These are phyloP conservation scores for Raffaelea arxii DNA, from an alignment of 2,329 filamentous ascomycete genomes.

Conservation along the genomic window DNA sequence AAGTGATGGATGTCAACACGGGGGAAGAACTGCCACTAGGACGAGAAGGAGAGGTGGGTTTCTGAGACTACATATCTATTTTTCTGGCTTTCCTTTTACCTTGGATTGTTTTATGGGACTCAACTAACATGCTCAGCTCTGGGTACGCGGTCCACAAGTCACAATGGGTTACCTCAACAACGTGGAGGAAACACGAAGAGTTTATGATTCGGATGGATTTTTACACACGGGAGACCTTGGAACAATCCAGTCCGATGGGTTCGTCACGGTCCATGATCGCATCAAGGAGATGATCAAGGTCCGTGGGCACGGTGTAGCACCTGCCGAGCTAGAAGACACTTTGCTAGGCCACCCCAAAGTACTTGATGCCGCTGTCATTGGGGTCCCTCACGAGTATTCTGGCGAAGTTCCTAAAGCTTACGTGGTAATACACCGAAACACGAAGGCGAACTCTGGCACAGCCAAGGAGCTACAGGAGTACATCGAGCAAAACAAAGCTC, in stretches of 20 bases:
- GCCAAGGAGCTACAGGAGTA: neutral
- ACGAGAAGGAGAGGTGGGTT: conserved; percentile 34
- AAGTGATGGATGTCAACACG: conserved; percentile 43
- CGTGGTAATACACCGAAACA: conserved; percentile 27
- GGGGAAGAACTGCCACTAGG: conserved; percentile 41
- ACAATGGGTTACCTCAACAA: conserved; percentile 40
- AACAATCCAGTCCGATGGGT: conserved; percentile 41
- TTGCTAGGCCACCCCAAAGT: conserved; percentile 47
- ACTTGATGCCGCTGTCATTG: conserved; percentile 47
- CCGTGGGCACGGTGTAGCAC: conserved; percentile 52
- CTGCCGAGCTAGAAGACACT: conserved; percentile 53
- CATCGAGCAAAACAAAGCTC: conserved; percentile 17
- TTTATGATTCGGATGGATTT: conserved; percentile 44
- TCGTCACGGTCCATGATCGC: conserved; percentile 48
- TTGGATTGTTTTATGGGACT: neutral
- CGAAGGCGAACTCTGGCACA: neutral
- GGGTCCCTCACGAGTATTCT: conserved; percentile 41
- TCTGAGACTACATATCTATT: conserved; percentile 14
- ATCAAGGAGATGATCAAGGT: conserved; percentile 64
- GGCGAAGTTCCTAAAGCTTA: conserved; percentile 50
- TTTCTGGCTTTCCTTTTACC: neutral
- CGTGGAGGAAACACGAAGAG: conserved; percentile 31
- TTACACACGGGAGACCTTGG: conserved; percentile 52
- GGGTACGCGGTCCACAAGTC: conserved; percentile 35
- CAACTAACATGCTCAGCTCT: conserved; percentile 5